Base-by-base conservation (phyloP, 2,329 filamentous ascomycete species). In the Arthrobotrys musiformis region DNA sequence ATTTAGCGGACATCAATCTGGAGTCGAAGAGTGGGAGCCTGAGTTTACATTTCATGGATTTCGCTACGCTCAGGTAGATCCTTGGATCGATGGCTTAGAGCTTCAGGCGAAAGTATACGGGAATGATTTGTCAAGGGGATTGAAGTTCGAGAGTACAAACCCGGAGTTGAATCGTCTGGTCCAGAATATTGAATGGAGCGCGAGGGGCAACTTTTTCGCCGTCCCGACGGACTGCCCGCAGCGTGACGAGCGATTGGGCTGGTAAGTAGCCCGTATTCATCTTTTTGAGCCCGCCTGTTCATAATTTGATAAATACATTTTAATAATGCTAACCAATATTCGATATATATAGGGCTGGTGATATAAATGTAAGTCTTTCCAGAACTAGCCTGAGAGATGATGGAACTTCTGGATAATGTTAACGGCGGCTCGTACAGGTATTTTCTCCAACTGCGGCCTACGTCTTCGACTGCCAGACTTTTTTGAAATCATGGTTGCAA, bases 221-320 rank as follows among this genome's bases (percentile, higher is more conserved):
- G 82, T 89, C 0, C 88, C 87, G 0, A 89, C 88, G 0, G 88
- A 90, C 79, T 89, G 87, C 78, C 87, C 87, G 0, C 86, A 88
- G 76, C 83, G 87, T 0, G 87, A 89, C 63, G 87, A 89, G 81
- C 84, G 87, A 0, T 81, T 88, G 5, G 86, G 86, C 19, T 87
- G 88, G 88, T 87, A 86, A 0, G 86, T 88, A 35, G 6, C 24
- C 2, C n/a, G 5, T 40, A 6, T n/a, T n/a, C n/a, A n/a, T 7
- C 17, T 37, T 11, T 3, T 4, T 40, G 13, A 3, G 4, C n/a
- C n/a, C n/a, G n/a, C n/a, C n/a, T n/a, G n/a, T n/a, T n/a, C n/a
- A n/a, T n/a, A n/a, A n/a, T n/a, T n/a, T n/a, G n/a, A n/a, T 88
- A 76, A 28, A 13, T 15, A 8, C 2, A 56, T 30, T 24, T 7